Conservation (phyloP, 2,329 filamentous ascomycete species). For the Fusarium sp. region DNA sequence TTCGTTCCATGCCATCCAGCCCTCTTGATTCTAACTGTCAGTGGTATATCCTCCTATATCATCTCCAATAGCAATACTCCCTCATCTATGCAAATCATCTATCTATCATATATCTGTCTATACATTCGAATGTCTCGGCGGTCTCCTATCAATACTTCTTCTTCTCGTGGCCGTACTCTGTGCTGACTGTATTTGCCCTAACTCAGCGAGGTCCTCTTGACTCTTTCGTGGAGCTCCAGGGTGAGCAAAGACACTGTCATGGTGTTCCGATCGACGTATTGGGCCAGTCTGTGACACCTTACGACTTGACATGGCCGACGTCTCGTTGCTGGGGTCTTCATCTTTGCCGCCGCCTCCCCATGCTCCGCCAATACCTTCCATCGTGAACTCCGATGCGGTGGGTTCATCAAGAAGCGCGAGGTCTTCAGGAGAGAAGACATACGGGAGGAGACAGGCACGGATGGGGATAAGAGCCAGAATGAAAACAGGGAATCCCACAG, state of each 20-base stretch:
- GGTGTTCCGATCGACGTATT: slow-evolving; percentile 14
- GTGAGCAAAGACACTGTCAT: slow-evolving; percentile 42
- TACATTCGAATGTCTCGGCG: slow-evolving; percentile 14
- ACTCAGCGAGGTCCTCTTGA: slow-evolving; percentile 48
- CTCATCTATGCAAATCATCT: not conserved
- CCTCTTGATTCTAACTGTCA: not conserved
- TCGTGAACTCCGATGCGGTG: slow-evolving; percentile 76
- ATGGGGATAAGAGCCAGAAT: slow-evolving; percentile 74
- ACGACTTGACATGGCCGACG: slow-evolving; percentile 19
- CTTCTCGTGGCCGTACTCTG: slow-evolving; percentile 46
- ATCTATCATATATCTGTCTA: slow-evolving; percentile 10
- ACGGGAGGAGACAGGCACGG: slow-evolving; percentile 69
- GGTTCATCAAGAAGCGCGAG: slow-evolving; percentile 71
- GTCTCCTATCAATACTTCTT: slow-evolving; percentile 40
- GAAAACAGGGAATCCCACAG: slow-evolving; percentile 80
- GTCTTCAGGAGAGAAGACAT: slow-evolving; percentile 66
- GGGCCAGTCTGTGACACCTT: slow-evolving; percentile 19
- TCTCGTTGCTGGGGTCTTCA: slow-evolving; percentile 32
- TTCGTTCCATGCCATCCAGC: not conserved
- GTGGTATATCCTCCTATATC: slow-evolving; percentile 23
- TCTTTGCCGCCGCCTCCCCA: slow-evolving; percentile 54
- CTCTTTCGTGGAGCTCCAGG: slow-evolving; percentile 45
- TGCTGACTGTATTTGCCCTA: slow-evolving; percentile 44
- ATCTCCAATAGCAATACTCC: slow-evolving; percentile 11
- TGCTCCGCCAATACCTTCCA: slow-evolving; percentile 75